These are phyloP conservation scores for Pugionium dolabratum DNA, from an alignment of 345 rosid genomes.

Conservation along the genomic window DNA sequence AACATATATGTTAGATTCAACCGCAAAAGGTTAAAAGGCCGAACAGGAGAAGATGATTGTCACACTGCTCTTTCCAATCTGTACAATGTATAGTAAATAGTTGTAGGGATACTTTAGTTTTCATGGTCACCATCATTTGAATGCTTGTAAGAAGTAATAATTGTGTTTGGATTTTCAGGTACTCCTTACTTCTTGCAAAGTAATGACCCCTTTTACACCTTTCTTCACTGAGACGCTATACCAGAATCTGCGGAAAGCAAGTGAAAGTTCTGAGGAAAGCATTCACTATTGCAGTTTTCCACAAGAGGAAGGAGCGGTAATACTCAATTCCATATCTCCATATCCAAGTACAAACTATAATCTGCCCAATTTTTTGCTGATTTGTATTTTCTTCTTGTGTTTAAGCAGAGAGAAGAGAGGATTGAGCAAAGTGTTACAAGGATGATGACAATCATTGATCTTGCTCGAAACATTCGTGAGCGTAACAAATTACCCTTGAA, in stretches of 20 bases:
- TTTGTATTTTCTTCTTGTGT: conserved; percentile 9
- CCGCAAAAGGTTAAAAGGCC: conserved; percentile 97
- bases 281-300: conserved; percentile 89
- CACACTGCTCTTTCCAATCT: conserved; percentile 85
- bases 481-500: conserved; percentile 88
- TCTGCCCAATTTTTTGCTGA: not conserved
- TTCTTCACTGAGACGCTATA: conserved; percentile 93
- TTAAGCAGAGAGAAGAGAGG: conserved; percentile 67
- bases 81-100: conserved; percentile 64
- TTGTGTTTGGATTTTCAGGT: conserved; percentile 57
- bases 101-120: conserved; percentile 18
- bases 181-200: conserved; percentile 91
- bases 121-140: conserved; percentile 13
- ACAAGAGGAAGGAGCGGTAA: conserved; percentile 78
- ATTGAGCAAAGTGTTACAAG: conserved; percentile 92
- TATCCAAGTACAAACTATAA: conserved; percentile 7
- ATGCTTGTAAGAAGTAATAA: conserved; percentile 7
- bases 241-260: conserved; percentile 88
- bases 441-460: conserved; percentile 96
- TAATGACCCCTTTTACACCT: conserved; percentile 98
- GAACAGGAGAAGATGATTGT: conserved; percentile 91
- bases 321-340: conserved; percentile 17
- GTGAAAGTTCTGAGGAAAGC: conserved; percentile 73
- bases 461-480: conserved; percentile 95
- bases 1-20: conserved; percentile 96